Base-by-base conservation (phyloP, 768 basidiomycete species). In the Leccinum obscurum region DNA sequence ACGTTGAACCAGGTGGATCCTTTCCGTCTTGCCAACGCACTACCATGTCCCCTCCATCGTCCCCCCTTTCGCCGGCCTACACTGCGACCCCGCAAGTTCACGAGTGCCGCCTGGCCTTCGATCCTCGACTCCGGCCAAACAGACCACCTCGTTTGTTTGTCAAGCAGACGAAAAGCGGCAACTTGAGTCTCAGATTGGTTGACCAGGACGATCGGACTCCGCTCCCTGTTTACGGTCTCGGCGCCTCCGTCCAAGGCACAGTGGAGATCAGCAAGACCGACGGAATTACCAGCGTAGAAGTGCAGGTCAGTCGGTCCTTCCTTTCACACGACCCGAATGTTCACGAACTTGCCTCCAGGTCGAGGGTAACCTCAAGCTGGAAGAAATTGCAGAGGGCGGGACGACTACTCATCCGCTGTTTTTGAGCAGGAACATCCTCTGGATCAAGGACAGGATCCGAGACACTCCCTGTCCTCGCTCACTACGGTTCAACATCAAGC, bases 301-400 rank as follows among this genome's bases (percentile, higher is more conserved):
- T 86, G 46, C 84, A 87, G 79, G 89, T 83, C 58, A 76, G 59
- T 50, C 34, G 50, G 11, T 61, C 7, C 22, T 53, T 49, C 30
- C 22, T 49, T 34, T 32, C 35, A 54, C 24, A 54, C 50, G 53
- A 55, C 50, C 3, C 8, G 22, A 41, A 20, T 30, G 8, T 51
- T 61, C 28, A 62, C 56, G 35, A 55, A 15, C 20, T 14, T 2
- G 4, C 39, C 2, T 22, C 28, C 63, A 89, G 88, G 77, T 89
- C 26, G 85, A 88, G 68, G 89, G 88, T 13, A 78, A 73, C 41
- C 75, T 90, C 52, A 70, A 74, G 54, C 65, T 90, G 50, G 81
- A 82, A 59, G 88, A 90, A 68, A 77, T 88, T 24, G 88, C 83
- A 4, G 89, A 84, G 61, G 85, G 84, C n/a, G 90, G 90, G 13